phyloP scores from a whole-genome alignment of 768 basidiomycete genomes.

The Lactifluus rugatus region DNA sequence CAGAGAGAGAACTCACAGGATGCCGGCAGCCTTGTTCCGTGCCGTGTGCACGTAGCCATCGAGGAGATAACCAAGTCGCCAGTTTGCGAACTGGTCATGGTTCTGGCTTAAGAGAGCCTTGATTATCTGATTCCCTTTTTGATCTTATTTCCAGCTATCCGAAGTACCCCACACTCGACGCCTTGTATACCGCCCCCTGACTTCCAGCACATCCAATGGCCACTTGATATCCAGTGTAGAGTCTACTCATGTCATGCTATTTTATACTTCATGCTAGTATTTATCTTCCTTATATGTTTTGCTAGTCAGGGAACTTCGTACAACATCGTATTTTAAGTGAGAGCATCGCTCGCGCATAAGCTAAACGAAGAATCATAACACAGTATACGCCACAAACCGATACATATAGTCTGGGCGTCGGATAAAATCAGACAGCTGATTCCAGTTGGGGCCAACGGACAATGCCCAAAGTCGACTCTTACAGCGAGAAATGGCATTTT shows the following conservation, averaged over 20 bases:
- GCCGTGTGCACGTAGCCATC: slow-evolving; percentile 12
- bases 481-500: no score
- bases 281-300: not conserved
- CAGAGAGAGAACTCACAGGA: not conserved
- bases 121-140: not conserved
- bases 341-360: no score
- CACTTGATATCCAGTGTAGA: no score
- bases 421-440: no score
- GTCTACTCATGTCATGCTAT: not conserved
- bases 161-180: not conserved
- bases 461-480: no score
- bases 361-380: no score
- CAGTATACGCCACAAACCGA: no score
- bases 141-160: not conserved
- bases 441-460: no score
- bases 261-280: not conserved
- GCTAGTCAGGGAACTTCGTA: not conserved
- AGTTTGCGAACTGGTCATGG: slow-evolving; percentile 8
- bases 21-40: not conserved
- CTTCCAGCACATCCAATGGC: not conserved
- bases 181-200: not conserved
- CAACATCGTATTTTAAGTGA: not conserved
- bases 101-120: not conserved
- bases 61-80: slow-evolving; percentile 5
- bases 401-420: no score